Evolutionary conservation across 805 yeast species (phyloP), one percentile per base, ranked within the genome.

Genomic region (Nadsonia fulvescens): DNA sequence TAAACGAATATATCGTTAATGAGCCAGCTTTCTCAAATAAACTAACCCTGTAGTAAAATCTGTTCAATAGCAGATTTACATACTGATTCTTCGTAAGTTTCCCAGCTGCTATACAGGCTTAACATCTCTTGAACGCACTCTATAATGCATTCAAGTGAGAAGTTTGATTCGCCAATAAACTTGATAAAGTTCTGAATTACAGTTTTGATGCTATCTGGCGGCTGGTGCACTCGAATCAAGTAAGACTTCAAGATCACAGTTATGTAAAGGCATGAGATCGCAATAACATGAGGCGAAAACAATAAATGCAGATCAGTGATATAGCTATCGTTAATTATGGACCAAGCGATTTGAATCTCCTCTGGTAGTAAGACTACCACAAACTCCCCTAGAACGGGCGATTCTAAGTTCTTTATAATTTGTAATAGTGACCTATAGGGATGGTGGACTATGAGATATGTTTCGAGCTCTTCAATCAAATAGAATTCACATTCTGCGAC

Each of bases 401-500:
- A n/a, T n/a, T n/a, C n/a, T n/a, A n/a, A n/a, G n/a, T n/a, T n/a
- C n/a, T n/a, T n/a, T n/a, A n/a, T n/a, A 35, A 52, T 63, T 38
- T 53, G 50, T n/a, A 27, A 27, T 15, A 56, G 40, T 6, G 57
- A 42, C 17, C 43, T 37, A 37, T 56, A 56, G 3, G 62, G 58
- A 31, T 56, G 62, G 30, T 48, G 50, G 8, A 56, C 50, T 5
- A 56, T 42, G 20, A 56, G 40, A 19, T 46, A 53, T 5, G 54
- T 43, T 23, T 47, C 53, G 51, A 89, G 58, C 46, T 83, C 96
- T 40, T 82, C 95, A 11, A 89, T 71, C 22, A 89, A 48, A 44
- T 86, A 89, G 46, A 89, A 89, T 50, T 89, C 98, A 51, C 91
- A 78, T 45, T 89, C 96, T 1, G 96, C 95, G 9, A 89, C 58